Percentiles rank a stretch among this genome's conserved stretches.
Conservation (phyloP, 2,329 filamentous ascomycete genomes). For the Ophiocordyceps camponoti-floridani region DNA sequence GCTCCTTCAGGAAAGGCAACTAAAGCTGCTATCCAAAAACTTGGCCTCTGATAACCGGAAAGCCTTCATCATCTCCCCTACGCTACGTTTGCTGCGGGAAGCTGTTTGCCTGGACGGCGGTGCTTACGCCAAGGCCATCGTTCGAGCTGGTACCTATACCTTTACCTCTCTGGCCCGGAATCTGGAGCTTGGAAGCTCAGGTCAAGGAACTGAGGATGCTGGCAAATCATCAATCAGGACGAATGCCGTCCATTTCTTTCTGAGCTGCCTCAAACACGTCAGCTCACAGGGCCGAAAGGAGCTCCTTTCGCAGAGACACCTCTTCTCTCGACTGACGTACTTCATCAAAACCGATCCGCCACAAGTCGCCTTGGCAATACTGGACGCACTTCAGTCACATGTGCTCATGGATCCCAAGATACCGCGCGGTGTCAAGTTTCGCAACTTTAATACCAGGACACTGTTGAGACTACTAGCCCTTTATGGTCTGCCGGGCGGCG, state of each 20-base stretch:
- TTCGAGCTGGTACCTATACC: constrained; percentile 59
- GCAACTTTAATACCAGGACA: constrained; percentile 56
- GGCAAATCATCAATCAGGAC: constrained; percentile 65
- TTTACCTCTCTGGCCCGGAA: constrained; percentile 69
- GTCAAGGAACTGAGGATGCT: constrained; percentile 40
- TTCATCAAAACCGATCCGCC: constrained; percentile 63
- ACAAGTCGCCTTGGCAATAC: constrained; percentile 54
- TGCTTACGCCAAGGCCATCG: constrained; percentile 56
- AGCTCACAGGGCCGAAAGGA: constrained; percentile 63
- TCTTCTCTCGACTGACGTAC: constrained; percentile 68
- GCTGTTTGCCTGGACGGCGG: constrained; percentile 77
- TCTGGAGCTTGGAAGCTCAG: constrained; percentile 48
- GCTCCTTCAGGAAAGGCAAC: constrained; percentile 61
- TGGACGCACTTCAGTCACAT: constrained; percentile 50
- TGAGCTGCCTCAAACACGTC: constrained; percentile 64
- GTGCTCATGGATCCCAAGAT: constrained; percentile 62
- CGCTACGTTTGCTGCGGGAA: constrained; percentile 70
- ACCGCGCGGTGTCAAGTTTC: constrained; percentile 54
- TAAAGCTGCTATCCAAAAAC: constrained; percentile 64
- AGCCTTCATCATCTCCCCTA: constrained; percentile 77
- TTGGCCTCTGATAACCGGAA: constrained; percentile 67
- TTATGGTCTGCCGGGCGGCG: constrained; percentile 40
- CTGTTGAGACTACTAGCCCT: constrained; percentile 55
- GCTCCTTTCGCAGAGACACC: constrained; percentile 60
- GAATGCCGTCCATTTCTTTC: constrained; percentile 64